phyloP scores from a whole-genome alignment of 805 yeast species.

The Metschnikowia aberdeeniae region DNA sequence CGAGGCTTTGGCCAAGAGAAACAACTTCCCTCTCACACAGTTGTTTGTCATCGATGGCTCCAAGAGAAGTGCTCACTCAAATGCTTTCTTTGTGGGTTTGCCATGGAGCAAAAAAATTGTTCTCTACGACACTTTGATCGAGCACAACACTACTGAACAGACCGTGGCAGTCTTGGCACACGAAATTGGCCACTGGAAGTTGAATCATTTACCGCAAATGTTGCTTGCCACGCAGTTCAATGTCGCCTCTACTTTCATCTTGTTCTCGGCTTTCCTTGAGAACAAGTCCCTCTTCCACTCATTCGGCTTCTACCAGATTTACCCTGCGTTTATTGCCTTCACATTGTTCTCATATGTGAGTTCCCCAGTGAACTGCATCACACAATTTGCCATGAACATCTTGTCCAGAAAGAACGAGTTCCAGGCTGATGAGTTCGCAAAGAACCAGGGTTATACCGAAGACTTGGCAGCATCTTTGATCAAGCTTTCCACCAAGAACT shows the following conservation, averaged over 20 bases:
- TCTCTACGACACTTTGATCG: constrained; percentile 83
- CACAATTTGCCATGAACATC: constrained; percentile 63
- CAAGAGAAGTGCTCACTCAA: constrained; percentile 91
- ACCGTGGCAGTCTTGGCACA: constrained; percentile 96
- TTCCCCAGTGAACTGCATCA: constrained; percentile 68
- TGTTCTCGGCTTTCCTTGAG: constrained; percentile 76
- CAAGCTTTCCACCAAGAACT: constrained; percentile 72
- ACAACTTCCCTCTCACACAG: constrained; percentile 82
- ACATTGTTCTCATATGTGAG: constrained; percentile 72
- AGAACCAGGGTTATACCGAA: constrained; percentile 62
- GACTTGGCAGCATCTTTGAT: constrained; percentile 71
- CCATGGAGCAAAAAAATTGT: constrained; percentile 98
- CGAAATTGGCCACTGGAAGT: constrained; percentile 97
- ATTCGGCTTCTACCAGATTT: constrained; percentile 64
- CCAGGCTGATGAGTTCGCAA: constrained; percentile 89
- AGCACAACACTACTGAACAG: constrained; percentile 70
- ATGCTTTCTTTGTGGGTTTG: constrained; percentile 92
- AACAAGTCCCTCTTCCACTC: constrained; percentile 74
- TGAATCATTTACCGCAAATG: constrained; percentile 80
- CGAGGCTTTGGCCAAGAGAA: constrained; percentile 69
- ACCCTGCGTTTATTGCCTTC: constrained; percentile 81
- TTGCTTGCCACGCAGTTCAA: constrained; percentile 62
- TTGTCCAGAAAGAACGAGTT: constrained; percentile 85
- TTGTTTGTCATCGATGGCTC: constrained; percentile 95
- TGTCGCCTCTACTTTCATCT: constrained; percentile 57